Evolutionary conservation across 192 early-diverging fungal species (phyloP).

Genomic region (Cladochytrium replicatum): DNA sequence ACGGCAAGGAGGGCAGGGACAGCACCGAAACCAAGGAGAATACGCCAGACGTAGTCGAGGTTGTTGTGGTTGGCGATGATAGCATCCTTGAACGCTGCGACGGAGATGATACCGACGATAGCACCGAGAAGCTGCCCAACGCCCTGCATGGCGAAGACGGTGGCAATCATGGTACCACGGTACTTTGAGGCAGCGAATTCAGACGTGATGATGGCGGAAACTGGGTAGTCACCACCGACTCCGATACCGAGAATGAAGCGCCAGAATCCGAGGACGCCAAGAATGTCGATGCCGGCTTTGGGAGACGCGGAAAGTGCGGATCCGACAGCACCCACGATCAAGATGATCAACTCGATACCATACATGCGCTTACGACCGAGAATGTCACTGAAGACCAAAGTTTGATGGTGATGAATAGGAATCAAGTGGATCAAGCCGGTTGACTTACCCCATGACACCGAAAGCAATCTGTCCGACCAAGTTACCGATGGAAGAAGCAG

Average conservation of each 20-base stretch:
- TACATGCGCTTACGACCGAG: slow-evolving; percentile 84
- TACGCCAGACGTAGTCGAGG: slow-evolving; percentile 75
- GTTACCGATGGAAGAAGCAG: slow-evolving; percentile 74
- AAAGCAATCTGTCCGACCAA: slow-evolving; percentile 79
- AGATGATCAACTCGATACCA: slow-evolving; percentile 80
- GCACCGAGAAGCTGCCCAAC: slow-evolving; percentile 61
- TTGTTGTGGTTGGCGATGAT: slow-evolving; percentile 38
- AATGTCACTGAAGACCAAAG: slow-evolving; percentile 74
- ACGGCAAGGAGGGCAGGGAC: slow-evolving; percentile 62
- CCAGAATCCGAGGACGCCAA: slow-evolving; percentile 73
- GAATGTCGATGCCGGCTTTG: slow-evolving; percentile 56
- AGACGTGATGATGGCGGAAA: slow-evolving; percentile 86
- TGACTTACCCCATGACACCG: slow-evolving; percentile 76
- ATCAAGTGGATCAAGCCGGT: slow-evolving; percentile 73
- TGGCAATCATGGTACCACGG: slow-evolving; percentile 65
- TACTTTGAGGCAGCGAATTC: slow-evolving; percentile 74
- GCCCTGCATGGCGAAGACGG: slow-evolving; percentile 73
- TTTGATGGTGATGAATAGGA: slow-evolving; percentile 61
- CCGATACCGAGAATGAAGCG: slow-evolving; percentile 88
- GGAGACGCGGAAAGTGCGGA: slow-evolving; percentile 61
- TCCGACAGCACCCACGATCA: slow-evolving; percentile 76
- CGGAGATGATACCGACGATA: slow-evolving; percentile 52
- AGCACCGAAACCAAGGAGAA: slow-evolving; percentile 60
- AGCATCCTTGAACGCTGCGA: slow-evolving; percentile 50
- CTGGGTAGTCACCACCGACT: slow-evolving; percentile 91